These are phyloP conservation scores for Choiromyces venosus DNA, from an alignment of 495 filamentous ascomycete species.

Conservation along the genomic window DNA sequence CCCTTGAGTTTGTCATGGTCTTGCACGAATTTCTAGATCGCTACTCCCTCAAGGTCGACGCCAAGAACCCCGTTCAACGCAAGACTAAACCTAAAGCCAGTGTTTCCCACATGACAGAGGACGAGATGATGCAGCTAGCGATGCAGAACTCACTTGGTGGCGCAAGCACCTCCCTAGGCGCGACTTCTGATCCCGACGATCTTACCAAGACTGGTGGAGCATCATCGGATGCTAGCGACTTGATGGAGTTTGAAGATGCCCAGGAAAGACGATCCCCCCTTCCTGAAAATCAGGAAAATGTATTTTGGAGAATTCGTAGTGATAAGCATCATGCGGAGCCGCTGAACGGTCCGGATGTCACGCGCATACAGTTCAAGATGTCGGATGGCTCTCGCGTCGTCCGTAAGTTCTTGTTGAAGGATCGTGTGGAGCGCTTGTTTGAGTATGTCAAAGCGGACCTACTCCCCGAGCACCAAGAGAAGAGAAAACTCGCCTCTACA, in stretches of 20 bases:
- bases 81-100: conserved; percentile 67
- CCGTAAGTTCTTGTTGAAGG: conserved; percentile 71
- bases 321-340: conserved; percentile 74
- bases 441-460: conserved; percentile 93
- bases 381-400: conserved; percentile 68
- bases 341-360: conserved; percentile 60
- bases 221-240: conserved; percentile 13
- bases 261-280: conserved; percentile 5
- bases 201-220: conserved; percentile 67
- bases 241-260: conserved; percentile 42
- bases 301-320: conserved; percentile 55
- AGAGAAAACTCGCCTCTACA: conserved; percentile 41
- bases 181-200: conserved; percentile 68
- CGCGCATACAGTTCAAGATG: conserved; percentile 85
- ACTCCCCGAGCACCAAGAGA: conserved; percentile 59
- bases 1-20: conserved; percentile 79
- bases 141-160: conserved; percentile 48
- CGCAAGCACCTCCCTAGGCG: conserved; percentile 25
- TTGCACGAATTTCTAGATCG: conserved; percentile 93
- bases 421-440: conserved; percentile 75
- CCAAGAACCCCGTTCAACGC: conserved; percentile 78
- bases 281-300: conserved; percentile 17
- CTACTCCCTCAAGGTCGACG: conserved; percentile 79
- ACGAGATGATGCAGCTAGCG: conserved; percentile 92
- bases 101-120: conserved; percentile 85